Evolutionary conservation across 2,329 filamentous ascomycete species (phyloP).

Genomic region (Magnaporthiopsis incrustans): DNA sequence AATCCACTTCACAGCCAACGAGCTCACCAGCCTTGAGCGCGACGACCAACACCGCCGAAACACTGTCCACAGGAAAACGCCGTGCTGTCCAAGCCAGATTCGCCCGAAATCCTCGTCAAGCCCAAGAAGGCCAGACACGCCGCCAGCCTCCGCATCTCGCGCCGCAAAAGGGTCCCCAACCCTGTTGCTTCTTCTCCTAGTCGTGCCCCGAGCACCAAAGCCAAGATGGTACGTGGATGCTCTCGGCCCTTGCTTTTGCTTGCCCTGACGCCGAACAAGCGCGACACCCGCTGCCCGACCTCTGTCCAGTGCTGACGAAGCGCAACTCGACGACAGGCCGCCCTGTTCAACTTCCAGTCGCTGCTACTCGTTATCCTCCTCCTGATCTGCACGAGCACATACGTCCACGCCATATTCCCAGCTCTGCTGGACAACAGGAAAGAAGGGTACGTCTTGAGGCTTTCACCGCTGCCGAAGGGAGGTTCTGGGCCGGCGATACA

Average conservation of each 20-base stretch:
- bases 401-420: slow-evolving; percentile 84
- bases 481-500: not conserved
- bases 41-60: not conserved
- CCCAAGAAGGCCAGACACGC: too few relatives aligned
- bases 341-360: slow-evolving; percentile 98
- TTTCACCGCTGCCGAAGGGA: not conserved
- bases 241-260: not conserved
- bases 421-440: slow-evolving; percentile 89
- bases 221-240: not conserved
- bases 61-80: not conserved
- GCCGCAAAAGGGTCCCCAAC: not conserved
- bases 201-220: not conserved
- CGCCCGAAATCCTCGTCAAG: too few relatives aligned
- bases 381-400: slow-evolving; percentile 91
- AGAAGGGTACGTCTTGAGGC: slow-evolving; percentile 53
- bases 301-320: not conserved
- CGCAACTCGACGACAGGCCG: slow-evolving; percentile 51
- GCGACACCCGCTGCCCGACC: not conserved
- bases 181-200: not conserved
- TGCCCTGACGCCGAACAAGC: not conserved
- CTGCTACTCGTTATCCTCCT: slow-evolving; percentile 90
- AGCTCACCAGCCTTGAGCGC: not conserved
- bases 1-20: not conserved
- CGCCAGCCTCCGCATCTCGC: not conserved
- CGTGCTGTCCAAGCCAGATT: not conserved